Base-by-base conservation (phyloP, 805 yeast species). In the Spathaspora sp. region DNA sequence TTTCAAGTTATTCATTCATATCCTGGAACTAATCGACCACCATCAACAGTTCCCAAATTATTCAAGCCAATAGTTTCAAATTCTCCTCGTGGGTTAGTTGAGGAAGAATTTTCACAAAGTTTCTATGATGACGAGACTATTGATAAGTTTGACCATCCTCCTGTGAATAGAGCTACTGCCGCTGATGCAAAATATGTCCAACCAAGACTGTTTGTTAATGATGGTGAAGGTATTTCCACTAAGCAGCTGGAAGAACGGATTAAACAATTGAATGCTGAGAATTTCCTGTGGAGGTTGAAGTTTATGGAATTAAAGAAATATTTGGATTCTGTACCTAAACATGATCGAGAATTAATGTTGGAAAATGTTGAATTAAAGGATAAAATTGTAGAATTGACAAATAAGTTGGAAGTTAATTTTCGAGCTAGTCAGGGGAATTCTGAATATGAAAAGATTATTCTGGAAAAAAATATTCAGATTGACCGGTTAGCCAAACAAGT, bases 231-330 rank as follows among this genome's bases (percentile, higher is more conserved):
- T 8, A 28, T 45, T 14, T 49, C 58, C 2, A 48, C 49, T 14
- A 51, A 44, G 44, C 51, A 50, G 20, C 53, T 45, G 47, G 52
- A 55, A 14, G 58, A 53, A 20, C 43, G 49, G n/a, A 48, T 52
- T 9, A 51, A 51, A 12, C 49, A 49, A 7, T 45, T 55, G 28
- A 40, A 45, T 17, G 44, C 49, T 32, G 58, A 55, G 46, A 55
- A 55, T 26, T 47, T 39, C 19, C 48, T 51, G 44, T 51, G 52
- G 51, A 43, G 48, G 42, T 44, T 55, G 5, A 50, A 53, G 23
- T 49, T 49, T n/a, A 42, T 48, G 17, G 52, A 49, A 29, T 43
- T 55, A 18, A 40, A 46, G 26, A 42, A 49, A 10, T 46, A 47
- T 14, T 40, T 55, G 26, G 47, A 53, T 18, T 44, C 48, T 38